phyloP scores from a whole-genome alignment of 2,329 filamentous ascomycete genomes.

The Aspergillus ochraceoroseus region DNA sequence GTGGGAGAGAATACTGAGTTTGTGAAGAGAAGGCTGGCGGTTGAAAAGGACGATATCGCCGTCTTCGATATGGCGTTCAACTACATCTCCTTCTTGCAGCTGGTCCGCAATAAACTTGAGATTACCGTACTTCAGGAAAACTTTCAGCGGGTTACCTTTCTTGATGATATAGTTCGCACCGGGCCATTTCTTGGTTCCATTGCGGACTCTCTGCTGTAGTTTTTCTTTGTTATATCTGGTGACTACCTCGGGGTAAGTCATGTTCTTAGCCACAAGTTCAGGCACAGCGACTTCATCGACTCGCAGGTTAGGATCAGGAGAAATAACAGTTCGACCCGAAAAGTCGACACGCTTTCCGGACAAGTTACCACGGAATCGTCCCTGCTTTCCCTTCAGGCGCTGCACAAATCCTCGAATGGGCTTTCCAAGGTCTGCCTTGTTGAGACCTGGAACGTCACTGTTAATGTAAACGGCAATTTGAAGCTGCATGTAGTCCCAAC shows the following conservation, averaged over 20 bases:
- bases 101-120: slow-evolving; percentile 66
- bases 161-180: slow-evolving; percentile 81
- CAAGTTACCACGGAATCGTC: slow-evolving; percentile 91
- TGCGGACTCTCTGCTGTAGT: slow-evolving; percentile 65
- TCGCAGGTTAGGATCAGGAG: slow-evolving; percentile 87
- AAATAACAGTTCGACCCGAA: slow-evolving; percentile 95
- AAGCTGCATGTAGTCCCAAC: slow-evolving; percentile 94
- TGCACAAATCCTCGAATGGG: slow-evolving; percentile 91
- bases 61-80: slow-evolving; percentile 92
- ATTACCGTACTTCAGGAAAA: slow-evolving; percentile 70
- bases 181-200: slow-evolving; percentile 74
- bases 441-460: slow-evolving; percentile 88
- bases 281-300: slow-evolving; percentile 94
- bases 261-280: slow-evolving; percentile 83
- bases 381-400: slow-evolving; percentile 92
- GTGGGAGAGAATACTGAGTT: slow-evolving; percentile 97
- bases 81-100: slow-evolving; percentile 76
- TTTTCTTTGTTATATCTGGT: slow-evolving; percentile 82
- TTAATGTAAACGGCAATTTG: slow-evolving; percentile 98
- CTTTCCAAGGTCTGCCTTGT: slow-evolving; percentile 80
- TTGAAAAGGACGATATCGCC: slow-evolving; percentile 97
- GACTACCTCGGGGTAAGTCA: slow-evolving; percentile 90
- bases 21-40: slow-evolving; percentile 93
- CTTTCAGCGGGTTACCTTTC: slow-evolving; percentile 64
- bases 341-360: slow-evolving; percentile 99